These are phyloP conservation scores for Coniochaeta sp. DNA, from an alignment of 2,329 filamentous ascomycete species.

Conservation along the genomic window DNA sequence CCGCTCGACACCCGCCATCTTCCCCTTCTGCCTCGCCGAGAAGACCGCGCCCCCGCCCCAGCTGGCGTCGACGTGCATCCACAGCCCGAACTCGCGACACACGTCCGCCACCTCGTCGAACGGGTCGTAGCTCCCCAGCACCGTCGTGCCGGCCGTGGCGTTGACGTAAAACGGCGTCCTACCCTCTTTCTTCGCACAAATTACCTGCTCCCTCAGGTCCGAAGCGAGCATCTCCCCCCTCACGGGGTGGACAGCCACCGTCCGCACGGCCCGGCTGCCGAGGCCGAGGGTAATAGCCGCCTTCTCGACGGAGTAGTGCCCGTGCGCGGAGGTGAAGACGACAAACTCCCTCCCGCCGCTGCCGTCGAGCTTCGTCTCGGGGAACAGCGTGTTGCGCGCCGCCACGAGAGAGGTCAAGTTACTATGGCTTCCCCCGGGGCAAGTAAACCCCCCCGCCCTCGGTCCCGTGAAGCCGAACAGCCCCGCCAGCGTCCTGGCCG, in stretches of 20 bases:
- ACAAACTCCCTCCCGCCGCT: slow-evolving; percentile 62
- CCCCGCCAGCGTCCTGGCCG: slow-evolving; percentile 62
- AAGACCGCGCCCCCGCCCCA: slow-evolving; percentile 88
- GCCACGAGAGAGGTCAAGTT: slow-evolving; percentile 82
- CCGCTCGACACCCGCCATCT: slow-evolving; percentile 63
- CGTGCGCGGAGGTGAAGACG: slow-evolving; percentile 66
- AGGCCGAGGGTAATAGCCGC: slow-evolving; percentile 84
- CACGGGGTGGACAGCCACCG: slow-evolving; percentile 62
- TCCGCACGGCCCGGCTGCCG: slow-evolving; percentile 65
- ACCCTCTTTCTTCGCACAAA: slow-evolving; percentile 55
- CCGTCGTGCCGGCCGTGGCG: slow-evolving; percentile 89
- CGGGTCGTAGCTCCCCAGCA: slow-evolving; percentile 82
- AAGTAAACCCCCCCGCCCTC: slow-evolving; percentile 65
- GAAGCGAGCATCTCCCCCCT: slow-evolving; percentile 63
- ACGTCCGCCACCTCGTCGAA: slow-evolving; percentile 63
- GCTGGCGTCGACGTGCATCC: slow-evolving; percentile 88
- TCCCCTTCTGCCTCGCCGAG: slow-evolving; percentile 51
- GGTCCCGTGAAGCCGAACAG: slow-evolving; percentile 71
- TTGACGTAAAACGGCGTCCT: slow-evolving; percentile 91
- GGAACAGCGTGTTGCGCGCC: slow-evolving; percentile 79
- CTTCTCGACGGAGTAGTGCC: slow-evolving; percentile 30
- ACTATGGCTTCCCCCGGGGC: slow-evolving; percentile 76
- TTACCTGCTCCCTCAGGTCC: slow-evolving; percentile 57
- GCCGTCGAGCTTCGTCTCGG: slow-evolving; percentile 66
- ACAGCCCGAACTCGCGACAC: slow-evolving; percentile 66